Evolutionary conservation across 1,139 yeast genomes (phyloP), one percentile per base, ranked within the genome.

Genomic region (Sugiyamaella grinbergsii): DNA sequence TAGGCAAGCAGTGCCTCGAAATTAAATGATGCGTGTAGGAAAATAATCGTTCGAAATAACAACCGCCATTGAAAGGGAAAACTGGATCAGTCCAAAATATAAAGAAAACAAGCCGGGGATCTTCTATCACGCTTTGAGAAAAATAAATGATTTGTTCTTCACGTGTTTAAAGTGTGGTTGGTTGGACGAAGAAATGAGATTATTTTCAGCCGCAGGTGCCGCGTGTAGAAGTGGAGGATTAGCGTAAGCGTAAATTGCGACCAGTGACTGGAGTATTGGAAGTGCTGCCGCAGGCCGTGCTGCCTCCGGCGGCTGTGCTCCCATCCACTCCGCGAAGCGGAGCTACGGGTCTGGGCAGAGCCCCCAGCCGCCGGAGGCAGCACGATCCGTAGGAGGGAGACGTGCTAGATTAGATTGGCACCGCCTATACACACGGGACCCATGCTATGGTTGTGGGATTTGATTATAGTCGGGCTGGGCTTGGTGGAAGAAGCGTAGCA

Each of bases 401-500:
- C n/a, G 26, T 10, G 34, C 37, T 22, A 36, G 2, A 8, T n/a
- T n/a, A 36, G 8, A 13, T 20, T 11, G 5, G 40, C 13, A 18
- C 53, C 53, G 11, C 51, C 45, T 15, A 38, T 18, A n/a, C 38
- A 34, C 10, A 50, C 40, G n/a, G 24, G 13, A 6, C 53, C 51
- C 15, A 44, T 33, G n/a, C 18, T 11, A 11, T 31, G 29, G 32
- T 24, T 34, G 26, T 29, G 29, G 0, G 47, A 46, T 18, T 37
- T 32, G 29, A 50, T 31, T 11, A 46, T 26, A n/a, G 19, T 20
- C 2, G 47, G 47, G 7, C 18, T 32, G 38, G 41, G 36, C 5
- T 45, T 15, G 26, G 19, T 22, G 2, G 32, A 28, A 3, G 53
- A 42, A 7, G 42, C 42, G 16, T 53, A 58, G 10, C 56, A 62